Percentiles rank a stretch among this genome's conserved stretches.
Conservation (phyloP, 345 rosid species). For the Rhodamnia rubescens region DNA sequence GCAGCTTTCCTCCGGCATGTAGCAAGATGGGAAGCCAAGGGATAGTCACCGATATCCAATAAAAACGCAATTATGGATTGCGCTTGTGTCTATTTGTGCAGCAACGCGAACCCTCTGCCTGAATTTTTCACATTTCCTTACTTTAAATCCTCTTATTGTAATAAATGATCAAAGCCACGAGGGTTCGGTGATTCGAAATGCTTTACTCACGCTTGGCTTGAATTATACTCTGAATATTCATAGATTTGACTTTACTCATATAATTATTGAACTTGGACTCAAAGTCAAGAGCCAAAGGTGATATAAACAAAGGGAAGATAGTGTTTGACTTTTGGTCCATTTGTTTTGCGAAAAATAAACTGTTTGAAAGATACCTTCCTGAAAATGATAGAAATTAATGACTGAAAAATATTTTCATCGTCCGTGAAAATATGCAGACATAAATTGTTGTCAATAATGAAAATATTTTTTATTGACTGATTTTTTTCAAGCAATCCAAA, state of each 20-base stretch:
- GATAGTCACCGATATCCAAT: neutral
- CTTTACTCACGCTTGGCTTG: neutral
- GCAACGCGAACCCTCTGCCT: neutral
- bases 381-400: no score
- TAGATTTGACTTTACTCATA: neutral
- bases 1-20: neutral
- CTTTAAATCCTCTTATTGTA: neutral
- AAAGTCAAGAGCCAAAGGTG: neutral
- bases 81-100: neutral
- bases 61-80: neutral
- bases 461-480: no score
- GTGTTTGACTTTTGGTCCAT: neutral
- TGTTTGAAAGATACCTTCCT: no score
- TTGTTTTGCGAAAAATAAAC: no score
- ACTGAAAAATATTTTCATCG: no score
- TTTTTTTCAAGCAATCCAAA: no score
- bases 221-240: neutral
- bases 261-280: neutral
- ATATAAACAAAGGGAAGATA: neutral
- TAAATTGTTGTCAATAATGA: no score
- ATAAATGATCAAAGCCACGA: neutral
- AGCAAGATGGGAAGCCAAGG: neutral
- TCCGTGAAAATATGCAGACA: no score
- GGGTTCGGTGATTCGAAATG: neutral
- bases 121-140: neutral